Base-by-base conservation (phyloP, 768 basidiomycete species). In the Lepiota venenata region DNA sequence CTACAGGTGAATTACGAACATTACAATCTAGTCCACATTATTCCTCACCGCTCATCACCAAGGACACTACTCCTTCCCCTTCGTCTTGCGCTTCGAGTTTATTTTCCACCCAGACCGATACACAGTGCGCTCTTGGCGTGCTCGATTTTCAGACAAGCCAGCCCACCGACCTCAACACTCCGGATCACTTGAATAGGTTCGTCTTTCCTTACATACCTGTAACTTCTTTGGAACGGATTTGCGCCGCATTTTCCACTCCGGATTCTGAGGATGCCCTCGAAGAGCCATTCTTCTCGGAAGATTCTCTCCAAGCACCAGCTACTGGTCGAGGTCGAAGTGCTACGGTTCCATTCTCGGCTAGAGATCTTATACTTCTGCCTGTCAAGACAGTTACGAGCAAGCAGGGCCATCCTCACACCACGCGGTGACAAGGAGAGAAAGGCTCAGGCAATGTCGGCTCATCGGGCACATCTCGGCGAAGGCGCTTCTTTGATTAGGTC, bases 161-260 rank as follows among this genome's bases (percentile, higher is more conserved):
- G 32, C 32, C 2, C 32, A 3, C 32, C 32, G 32, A 32, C 10
- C 32, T 9, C 32, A 32, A 11, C 32, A 9, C 32, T 32, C 32
- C 9, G 32, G 32, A 32, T 4, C 32, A 8, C 44, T 15, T 20
- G 50, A 15, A 29, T 25, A 11, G 32, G 32, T 21, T 40, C 56
- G 4, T 20, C 41, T 9, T 32, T n/a, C 25, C 56, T 16, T 52
- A 44, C 42, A 43, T 58, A 40, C 55, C 47, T 20, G 48, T 54
- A 15, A 25, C 48, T 14, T 58, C 52, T 36, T 50, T 54, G 16
- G 61, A 56, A 39, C 56, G 54, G 5, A 56, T 59, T 25, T 59
- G 48, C 36, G 39, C 54, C 20, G 47, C 47, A 15, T 59, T 58
- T 32, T 3, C 32, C 32, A 32, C 32, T 32, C 32, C 32, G 32